A percentile compares a stretch with the other conserved stretches of the same genome.
phyloP scores from a whole-genome alignment of 495 filamentous ascomycete genomes.

The Penicillium pulvis region DNA sequence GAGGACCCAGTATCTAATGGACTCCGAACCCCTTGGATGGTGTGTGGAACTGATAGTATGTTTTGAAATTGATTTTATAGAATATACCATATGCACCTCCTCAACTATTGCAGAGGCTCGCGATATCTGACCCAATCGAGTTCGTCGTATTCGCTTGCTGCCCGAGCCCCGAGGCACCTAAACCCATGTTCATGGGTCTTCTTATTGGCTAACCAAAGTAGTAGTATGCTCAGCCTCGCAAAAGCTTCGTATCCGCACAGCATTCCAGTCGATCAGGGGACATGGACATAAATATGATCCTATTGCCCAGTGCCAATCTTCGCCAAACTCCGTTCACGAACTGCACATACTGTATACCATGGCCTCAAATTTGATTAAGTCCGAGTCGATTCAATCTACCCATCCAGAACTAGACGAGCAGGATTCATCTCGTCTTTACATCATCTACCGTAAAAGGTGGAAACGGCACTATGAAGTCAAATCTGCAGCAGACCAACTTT shows the following conservation, averaged over 20 bases:
- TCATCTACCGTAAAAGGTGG: constrained; percentile 17
- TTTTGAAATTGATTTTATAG: too few relatives aligned
- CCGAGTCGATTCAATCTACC: constrained; percentile 13
- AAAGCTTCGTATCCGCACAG: neutral
- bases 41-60: too few relatives aligned
- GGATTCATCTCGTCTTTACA: constrained; percentile 11
- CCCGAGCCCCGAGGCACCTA: neutral
- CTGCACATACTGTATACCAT: constrained; percentile 6
- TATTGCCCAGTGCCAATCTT: neutral
- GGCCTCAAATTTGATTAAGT: constrained; percentile 11
- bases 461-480: constrained; percentile 23
- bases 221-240: neutral
- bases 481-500: constrained; percentile 9
- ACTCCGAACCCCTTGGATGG: too few relatives aligned
- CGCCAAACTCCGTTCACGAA: neutral
- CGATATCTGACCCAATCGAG: neutral
- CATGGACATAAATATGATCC: neutral
- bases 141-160: neutral
- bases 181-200: neutral
- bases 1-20: too few relatives aligned
- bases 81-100: too few relatives aligned
- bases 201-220: neutral
- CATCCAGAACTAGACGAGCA: constrained; percentile 9
- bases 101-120: neutral
- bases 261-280: neutral